Conservation (phyloP, 305 asterid genomes). For the Fraxinus ornus region DNA sequence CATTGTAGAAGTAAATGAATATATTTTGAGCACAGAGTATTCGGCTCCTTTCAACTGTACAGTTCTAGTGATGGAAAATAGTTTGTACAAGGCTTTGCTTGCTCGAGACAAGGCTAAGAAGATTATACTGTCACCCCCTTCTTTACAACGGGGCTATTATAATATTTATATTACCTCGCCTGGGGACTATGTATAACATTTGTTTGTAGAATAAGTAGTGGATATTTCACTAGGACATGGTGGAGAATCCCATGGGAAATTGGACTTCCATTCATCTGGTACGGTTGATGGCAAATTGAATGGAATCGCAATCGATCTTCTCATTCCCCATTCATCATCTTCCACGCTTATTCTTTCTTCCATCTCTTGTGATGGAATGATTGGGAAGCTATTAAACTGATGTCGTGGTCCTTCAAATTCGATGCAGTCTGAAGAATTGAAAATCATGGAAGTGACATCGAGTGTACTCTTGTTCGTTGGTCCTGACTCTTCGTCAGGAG, state of each 20-base stretch:
- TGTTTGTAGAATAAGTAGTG: slow-evolving; percentile 52
- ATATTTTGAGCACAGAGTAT: not conserved
- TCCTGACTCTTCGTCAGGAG: slow-evolving; percentile 36
- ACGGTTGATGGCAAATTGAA: slow-evolving; percentile 41
- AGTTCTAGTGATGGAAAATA: slow-evolving; percentile 22
- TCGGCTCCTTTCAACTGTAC: slow-evolving; percentile 26
- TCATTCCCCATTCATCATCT: slow-evolving; percentile 31
- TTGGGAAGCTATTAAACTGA: slow-evolving; percentile 36
- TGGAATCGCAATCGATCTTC: slow-evolving; percentile 57
- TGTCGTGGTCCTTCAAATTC: slow-evolving; percentile 40
- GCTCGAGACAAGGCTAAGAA: slow-evolving; percentile 27
- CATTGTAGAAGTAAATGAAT: not conserved
- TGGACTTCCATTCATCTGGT: not conserved
- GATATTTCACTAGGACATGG: slow-evolving; percentile 65
- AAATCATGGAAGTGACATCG: slow-evolving; percentile 40
- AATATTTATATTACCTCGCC: too few species aligned
- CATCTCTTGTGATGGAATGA: slow-evolving; percentile 37
- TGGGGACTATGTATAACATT: slow-evolving; percentile 25
- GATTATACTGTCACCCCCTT: not conserved
- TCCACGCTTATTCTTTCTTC: slow-evolving; percentile 34
- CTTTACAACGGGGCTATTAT: not conserved
- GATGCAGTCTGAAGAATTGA: slow-evolving; percentile 33
- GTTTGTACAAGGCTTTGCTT: slow-evolving; percentile 27
- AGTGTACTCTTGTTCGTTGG: slow-evolving; percentile 23
- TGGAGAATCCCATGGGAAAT: slow-evolving; percentile 63